These are phyloP conservation scores for Cryptococcus neoformans DNA, from an alignment of 1,284 basidiomycete species.

Conservation along the genomic window DNA sequence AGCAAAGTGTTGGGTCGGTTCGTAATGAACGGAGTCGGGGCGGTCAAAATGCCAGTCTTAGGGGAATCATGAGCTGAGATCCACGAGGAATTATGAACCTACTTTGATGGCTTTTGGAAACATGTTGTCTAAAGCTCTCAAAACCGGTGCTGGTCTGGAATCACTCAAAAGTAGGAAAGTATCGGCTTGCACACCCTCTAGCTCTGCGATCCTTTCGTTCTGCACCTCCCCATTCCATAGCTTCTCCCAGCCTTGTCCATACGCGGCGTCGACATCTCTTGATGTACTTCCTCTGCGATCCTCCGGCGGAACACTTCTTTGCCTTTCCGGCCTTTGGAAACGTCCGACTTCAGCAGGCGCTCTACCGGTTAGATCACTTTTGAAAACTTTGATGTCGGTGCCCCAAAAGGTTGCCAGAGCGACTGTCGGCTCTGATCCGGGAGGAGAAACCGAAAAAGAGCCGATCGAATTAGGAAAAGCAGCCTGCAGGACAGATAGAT, in stretches of 20 bases:
- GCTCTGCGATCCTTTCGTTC: constrained; percentile 16
- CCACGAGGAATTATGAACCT: constrained; percentile 15
- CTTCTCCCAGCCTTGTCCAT: constrained; percentile 23
- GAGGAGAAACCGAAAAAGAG: constrained; percentile 25
- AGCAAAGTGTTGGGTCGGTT: constrained; percentile 75
- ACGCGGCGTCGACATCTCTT: constrained; percentile 27
- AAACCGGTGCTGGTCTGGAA: constrained; percentile 27
- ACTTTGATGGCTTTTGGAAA: constrained; percentile 60
- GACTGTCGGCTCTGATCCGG: constrained; percentile 21
- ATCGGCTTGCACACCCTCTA: constrained; percentile 21
- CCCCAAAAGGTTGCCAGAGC: constrained; percentile 33
- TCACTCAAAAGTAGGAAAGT: constrained; percentile 35
- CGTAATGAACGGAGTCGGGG: constrained; percentile 81
- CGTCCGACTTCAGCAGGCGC: constrained; percentile 39
- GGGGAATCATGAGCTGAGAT: background rate
- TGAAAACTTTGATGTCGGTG: constrained; percentile 12
- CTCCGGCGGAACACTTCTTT: constrained; percentile 16
- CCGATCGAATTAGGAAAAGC: constrained; percentile 23
- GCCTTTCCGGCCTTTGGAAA: constrained; percentile 31
- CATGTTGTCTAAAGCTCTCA: constrained; percentile 22
- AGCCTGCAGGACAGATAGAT: constrained; percentile 20
- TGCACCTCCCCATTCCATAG: constrained; percentile 20
- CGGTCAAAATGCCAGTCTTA: constrained; percentile 67
- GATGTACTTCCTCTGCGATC: constrained; percentile 30
- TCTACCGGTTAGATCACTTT: constrained; percentile 24